Evolutionary conservation across 2,329 filamentous ascomycete species (phyloP), one percentile per base, ranked within the genome.

Genomic region (Cercospora janseana): DNA sequence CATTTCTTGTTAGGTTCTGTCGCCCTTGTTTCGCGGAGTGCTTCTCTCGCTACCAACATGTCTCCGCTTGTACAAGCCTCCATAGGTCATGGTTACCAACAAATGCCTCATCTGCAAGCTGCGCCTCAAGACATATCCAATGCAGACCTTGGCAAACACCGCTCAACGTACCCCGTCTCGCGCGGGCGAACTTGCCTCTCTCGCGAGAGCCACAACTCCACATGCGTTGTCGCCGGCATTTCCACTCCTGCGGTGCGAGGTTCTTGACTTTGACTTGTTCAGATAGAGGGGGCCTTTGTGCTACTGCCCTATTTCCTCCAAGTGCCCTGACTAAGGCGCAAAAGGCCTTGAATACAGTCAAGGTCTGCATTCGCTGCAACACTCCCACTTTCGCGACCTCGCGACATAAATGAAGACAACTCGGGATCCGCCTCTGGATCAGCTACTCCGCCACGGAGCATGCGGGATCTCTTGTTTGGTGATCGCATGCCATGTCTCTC

Each of bases 271-370:
- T n/a, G n/a, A n/a, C n/a, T n/a, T n/a, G n/a, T n/a, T n/a, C n/a
- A n/a, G n/a, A n/a, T n/a, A n/a, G n/a, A n/a, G n/a, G n/a, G 5
- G 21, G 12, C 20, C n/a, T 15, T 26, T 15, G 3, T 18, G 18
- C 35, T 16, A 20, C 7, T 40, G 13, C 4, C 34, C 9, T 28
- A 37, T 29, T 20, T 37, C 12, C 16, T 26, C 90, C 91, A 96
- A 64, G 88, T 88, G n/a, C 91, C 92, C 71, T 95, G 88, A 63
- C 89, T 94, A 37, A 97, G 76, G 43, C 88, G 92, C 56, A 96
- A 69, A 57, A 97, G 71, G n/a, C 89, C 89, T 47, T 92, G 88
- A 38, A 95, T 85, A 64, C 89, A 94, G 66, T 94, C 89, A 68
- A 95, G 77, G 65, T 96, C 92, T 51, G 75, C 74, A 15, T 72